These are phyloP conservation scores for Podospora australis DNA, from an alignment of 495 filamentous ascomycete genomes.

Conservation along the genomic window DNA sequence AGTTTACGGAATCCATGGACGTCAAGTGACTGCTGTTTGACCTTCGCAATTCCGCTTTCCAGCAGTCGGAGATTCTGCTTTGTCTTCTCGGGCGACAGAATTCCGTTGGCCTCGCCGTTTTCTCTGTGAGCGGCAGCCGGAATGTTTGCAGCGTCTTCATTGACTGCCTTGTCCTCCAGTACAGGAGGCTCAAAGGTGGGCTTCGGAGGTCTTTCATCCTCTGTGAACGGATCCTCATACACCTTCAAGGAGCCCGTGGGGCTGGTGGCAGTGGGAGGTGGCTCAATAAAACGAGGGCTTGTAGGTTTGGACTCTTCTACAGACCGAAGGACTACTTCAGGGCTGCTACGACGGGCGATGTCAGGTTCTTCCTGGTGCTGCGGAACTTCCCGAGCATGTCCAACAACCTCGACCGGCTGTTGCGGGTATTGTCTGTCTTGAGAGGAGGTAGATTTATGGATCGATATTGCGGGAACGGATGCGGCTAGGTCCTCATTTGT, in stretches of 20 bases:
- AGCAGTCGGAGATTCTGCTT: constrained; percentile 55
- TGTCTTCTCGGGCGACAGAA: constrained; percentile 41
- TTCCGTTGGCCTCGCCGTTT: constrained; percentile 15
- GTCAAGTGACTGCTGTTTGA: constrained; percentile 66
- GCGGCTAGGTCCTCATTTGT: neutral
- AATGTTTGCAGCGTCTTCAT: constrained; percentile 45
- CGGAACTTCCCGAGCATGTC: constrained; percentile 32
- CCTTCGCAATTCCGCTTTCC: constrained; percentile 67
- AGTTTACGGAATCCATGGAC: constrained; percentile 85
- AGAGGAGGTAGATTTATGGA: neutral
- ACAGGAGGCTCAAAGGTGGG: constrained; percentile 38
- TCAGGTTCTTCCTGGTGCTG: constrained; percentile 13
- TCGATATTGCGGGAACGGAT: constrained; percentile 10
- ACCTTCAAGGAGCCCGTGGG: constrained; percentile 43
- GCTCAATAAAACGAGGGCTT: constrained; percentile 7
- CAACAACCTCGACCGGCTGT: constrained; percentile 31
- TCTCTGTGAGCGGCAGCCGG: constrained; percentile 1
- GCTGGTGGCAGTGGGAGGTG: constrained; percentile 20
- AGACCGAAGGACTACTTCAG: neutral
- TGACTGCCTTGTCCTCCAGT: constrained; percentile 45
- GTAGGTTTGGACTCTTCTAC: constrained; percentile 6
- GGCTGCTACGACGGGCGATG: too few relatives aligned
- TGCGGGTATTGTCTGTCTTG: neutral
- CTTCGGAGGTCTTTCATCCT: constrained; percentile 36
- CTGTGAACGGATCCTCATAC: constrained; percentile 55